phyloP scores from a whole-genome alignment of 1,284 basidiomycete genomes.

The Inonotus hispidus region DNA sequence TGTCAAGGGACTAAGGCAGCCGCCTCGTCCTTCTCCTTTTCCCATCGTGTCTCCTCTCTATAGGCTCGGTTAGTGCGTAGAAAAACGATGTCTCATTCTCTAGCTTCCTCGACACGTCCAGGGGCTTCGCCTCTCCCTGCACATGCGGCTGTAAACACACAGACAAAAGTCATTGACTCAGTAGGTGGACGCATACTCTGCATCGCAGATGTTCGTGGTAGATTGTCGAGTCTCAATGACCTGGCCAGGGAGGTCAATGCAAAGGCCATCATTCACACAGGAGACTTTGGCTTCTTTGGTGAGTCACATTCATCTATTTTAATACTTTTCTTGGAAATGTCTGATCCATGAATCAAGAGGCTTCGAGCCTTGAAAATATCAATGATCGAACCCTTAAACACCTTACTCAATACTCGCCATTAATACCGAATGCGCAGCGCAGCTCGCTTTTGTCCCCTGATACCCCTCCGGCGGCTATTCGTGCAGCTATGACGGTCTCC shows the following conservation, averaged over 20 bases:
- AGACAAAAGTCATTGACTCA: slow-evolving; percentile 71
- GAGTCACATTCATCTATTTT: slow-evolving; percentile 1
- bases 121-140: slow-evolving; percentile 49
- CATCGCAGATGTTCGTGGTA: slow-evolving; percentile 92
- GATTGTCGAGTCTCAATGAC: slow-evolving; percentile 83
- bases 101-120: slow-evolving; percentile 54
- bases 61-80: slow-evolving; percentile 32
- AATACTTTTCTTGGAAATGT: not conserved
- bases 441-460: slow-evolving; percentile 71
- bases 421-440: slow-evolving; percentile 81
- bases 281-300: slow-evolving; percentile 99
- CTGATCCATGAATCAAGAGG: slow-evolving; percentile 44
- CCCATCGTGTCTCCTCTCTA: slow-evolving; percentile 20
- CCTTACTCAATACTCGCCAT: slow-evolving; percentile 96
- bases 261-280: slow-evolving; percentile 95
- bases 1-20: not conserved
- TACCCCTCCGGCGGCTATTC: slow-evolving; percentile 53
- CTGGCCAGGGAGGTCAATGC: slow-evolving; percentile 86
- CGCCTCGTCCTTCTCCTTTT: not conserved
- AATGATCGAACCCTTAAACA: slow-evolving; percentile 94
- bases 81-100: slow-evolving; percentile 36
- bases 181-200: slow-evolving; percentile 88
- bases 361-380: slow-evolving; percentile 80
- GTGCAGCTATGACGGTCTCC: slow-evolving; percentile 62
- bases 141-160: slow-evolving; percentile 60